Evolutionary conservation across 2,329 filamentous ascomycete species (phyloP).

Genomic region (Tolypocladium guangdongense): DNA sequence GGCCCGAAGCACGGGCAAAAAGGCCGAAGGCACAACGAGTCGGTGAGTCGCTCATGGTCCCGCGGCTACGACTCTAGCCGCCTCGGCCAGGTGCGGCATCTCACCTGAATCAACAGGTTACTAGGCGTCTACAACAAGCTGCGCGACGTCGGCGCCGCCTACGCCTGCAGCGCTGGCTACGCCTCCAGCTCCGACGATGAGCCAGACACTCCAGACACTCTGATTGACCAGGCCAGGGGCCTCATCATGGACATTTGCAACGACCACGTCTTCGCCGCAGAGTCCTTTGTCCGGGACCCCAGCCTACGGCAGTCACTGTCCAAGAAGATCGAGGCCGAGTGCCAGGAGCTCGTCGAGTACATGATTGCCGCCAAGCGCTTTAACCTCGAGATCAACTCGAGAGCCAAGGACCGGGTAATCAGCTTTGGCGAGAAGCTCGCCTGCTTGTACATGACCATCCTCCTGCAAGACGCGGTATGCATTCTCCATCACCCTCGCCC

Average conservation of each 20-base stretch:
- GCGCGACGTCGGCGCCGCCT: constrained; percentile 36
- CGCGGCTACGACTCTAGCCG: neutral
- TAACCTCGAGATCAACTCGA: constrained; percentile 64
- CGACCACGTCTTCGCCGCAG: constrained; percentile 69
- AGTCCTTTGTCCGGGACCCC: constrained; percentile 47
- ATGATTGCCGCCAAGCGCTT: constrained; percentile 52
- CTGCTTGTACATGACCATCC: constrained; percentile 78
- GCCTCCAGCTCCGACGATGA: constrained; percentile 39
- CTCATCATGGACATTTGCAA: constrained; percentile 72
- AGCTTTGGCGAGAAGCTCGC: constrained; percentile 94
- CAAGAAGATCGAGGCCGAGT: constrained; percentile 64
- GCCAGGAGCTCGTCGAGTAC: constrained; percentile 68
- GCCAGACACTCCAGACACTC: constrained; percentile 40
- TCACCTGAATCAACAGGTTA: constrained; percentile 26
- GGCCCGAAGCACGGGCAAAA: constrained; percentile 86
- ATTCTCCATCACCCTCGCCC: neutral
- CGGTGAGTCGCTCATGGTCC: constrained; percentile 46
- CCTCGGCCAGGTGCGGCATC: neutral
- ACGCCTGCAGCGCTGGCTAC: constrained; percentile 30
- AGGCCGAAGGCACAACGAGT: constrained; percentile 90
- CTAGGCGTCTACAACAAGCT: constrained; percentile 50
- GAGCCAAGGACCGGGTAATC: constrained; percentile 78
- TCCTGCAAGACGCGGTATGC: constrained; percentile 62
- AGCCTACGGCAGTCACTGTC: constrained; percentile 48
- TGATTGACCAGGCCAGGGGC: constrained; percentile 54